Conservation (phyloP, 2,329 filamentous ascomycete genomes). For the Diaporthe australafricana region DNA sequence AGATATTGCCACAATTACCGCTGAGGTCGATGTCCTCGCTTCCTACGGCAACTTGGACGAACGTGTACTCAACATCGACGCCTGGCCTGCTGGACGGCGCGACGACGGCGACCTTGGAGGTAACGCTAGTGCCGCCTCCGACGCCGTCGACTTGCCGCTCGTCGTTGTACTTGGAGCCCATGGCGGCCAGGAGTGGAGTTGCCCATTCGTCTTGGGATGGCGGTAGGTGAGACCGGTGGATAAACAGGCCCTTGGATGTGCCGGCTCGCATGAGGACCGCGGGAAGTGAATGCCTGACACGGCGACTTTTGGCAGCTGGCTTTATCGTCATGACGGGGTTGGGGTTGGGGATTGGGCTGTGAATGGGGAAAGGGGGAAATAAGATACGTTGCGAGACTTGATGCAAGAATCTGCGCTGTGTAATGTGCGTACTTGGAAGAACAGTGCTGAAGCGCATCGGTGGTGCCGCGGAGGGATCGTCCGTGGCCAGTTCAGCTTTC, state of each 20-base stretch:
- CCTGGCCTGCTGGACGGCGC: not conserved
- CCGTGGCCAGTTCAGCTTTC: no score
- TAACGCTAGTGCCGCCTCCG: not conserved
- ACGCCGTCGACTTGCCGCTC: not conserved
- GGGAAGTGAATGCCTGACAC: slow-evolving; percentile 2
- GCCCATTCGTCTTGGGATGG: not conserved
- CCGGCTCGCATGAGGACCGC: slow-evolving; percentile 1
- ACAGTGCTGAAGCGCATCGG: not conserved
- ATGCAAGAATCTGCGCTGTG: not conserved
- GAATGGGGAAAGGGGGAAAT: not conserved
- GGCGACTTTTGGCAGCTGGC: not conserved
- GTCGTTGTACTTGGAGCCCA: not conserved
- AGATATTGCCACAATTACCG: not conserved
- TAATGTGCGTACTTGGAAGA: not conserved
- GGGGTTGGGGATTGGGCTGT: not conserved
- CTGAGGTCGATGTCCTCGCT: not conserved
- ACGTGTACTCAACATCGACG: not conserved
- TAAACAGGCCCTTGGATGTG: not conserved
- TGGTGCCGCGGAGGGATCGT: not conserved
- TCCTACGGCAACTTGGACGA: not conserved
- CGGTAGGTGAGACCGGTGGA: not conserved
- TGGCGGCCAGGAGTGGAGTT: not conserved
- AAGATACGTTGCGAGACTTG: not conserved
- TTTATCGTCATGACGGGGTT: not conserved
- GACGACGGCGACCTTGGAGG: not conserved